Conservation (phyloP, 176 grass and related monocot species). For the Zizania latifolia region DNA sequence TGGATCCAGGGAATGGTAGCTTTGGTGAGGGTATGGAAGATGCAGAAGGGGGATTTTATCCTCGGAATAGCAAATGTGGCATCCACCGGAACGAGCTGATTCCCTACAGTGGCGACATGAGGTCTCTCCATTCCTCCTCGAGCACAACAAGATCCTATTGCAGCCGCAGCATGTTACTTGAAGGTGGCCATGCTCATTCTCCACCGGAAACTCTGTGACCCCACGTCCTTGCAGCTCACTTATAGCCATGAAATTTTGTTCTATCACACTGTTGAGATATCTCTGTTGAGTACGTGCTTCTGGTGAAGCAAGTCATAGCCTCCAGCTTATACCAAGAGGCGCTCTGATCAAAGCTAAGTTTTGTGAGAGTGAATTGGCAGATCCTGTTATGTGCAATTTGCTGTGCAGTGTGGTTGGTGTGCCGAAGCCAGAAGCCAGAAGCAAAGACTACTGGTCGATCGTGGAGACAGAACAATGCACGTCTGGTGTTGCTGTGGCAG, state of each 20-base stretch:
- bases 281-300: too few species aligned
- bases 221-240: neutral
- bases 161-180: slow-evolving; percentile 84
- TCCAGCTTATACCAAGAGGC: neutral
- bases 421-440: neutral
- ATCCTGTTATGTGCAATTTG: neutral
- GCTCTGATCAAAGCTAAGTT: neutral
- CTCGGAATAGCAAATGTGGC: slow-evolving; percentile 27
- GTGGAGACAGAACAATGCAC: neutral
- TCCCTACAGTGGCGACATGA: slow-evolving; percentile 44
- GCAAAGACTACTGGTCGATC: neutral
- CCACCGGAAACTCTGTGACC: slow-evolving; percentile 63
- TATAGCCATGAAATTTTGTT: neutral
- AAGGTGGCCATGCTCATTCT: slow-evolving; percentile 69
- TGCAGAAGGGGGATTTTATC: slow-evolving; percentile 31
- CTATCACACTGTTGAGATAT: too few species aligned
- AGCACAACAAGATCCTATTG: slow-evolving; percentile 92
- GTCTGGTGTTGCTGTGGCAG: slow-evolving; percentile 5
- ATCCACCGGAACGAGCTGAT: slow-evolving; percentile 48
- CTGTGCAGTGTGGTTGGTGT: neutral
- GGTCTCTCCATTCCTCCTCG: slow-evolving; percentile 73
- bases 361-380: neutral
- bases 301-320: too few species aligned
- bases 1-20: slow-evolving; percentile 59
- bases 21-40: slow-evolving; percentile 62